These are phyloP conservation scores for Phaseolus lunatus DNA, from an alignment of 306 rosid genomes.

Conservation along the genomic window DNA sequence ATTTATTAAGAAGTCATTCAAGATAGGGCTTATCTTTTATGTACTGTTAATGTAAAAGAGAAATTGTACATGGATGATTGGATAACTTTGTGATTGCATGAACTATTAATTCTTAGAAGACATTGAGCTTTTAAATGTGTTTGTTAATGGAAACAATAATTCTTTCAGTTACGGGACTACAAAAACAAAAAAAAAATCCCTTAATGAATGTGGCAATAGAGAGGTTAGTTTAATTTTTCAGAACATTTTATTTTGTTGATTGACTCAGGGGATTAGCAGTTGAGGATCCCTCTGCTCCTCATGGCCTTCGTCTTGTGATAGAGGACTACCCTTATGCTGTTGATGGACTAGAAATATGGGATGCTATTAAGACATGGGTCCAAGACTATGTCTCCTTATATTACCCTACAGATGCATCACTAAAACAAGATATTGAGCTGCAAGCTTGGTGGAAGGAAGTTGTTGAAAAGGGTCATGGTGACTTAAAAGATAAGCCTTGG, in stretches of 20 bases:
- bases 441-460: constrained; percentile 83
- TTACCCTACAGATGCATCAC: constrained; percentile 48
- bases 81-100: neutral
- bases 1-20: too few relatives aligned
- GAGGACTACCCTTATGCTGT: constrained; percentile 72
- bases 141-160: too few relatives aligned
- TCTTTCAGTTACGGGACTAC: too few relatives aligned
- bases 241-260: neutral
- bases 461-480: constrained; percentile 66
- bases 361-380: constrained; percentile 66
- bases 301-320: constrained; percentile 67
- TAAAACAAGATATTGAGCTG: constrained; percentile 58
- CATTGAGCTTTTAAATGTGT: too few relatives aligned
- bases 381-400: constrained; percentile 59
- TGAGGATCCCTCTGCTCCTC: constrained; percentile 55
- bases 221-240: neutral
- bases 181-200: neutral
- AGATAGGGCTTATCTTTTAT: neutral
- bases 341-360: constrained; percentile 75
- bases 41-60: too few relatives aligned
- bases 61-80: too few relatives aligned
- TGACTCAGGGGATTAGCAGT: constrained; percentile 66
- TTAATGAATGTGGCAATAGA: neutral
- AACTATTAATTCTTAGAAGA: too few relatives aligned
- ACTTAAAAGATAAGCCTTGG: constrained; percentile 63